phyloP scores from a whole-genome alignment of 345 rosid genomes.

The Diplotaxis tenuifolia region DNA sequence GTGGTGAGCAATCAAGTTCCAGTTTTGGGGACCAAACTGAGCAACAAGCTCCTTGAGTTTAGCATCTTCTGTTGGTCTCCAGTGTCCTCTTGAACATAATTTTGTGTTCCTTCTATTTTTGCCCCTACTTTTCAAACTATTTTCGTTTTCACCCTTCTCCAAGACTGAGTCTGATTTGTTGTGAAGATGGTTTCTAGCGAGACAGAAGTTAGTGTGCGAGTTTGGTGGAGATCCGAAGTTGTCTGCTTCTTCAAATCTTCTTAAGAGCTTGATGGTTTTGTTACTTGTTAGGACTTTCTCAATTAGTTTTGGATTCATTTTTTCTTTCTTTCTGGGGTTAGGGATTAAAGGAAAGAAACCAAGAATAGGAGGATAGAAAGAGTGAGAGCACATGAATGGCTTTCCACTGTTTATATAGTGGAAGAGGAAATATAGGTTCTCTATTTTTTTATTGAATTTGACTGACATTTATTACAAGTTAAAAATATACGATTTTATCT shows the following conservation, averaged over 20 bases:
- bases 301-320: slow-evolving; percentile 25
- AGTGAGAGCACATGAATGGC: slow-evolving; percentile 25
- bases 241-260: slow-evolving; percentile 15
- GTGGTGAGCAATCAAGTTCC: slow-evolving; percentile 89
- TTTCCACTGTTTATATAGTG: slow-evolving; percentile 37
- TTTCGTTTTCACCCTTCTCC: neutral
- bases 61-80: slow-evolving; percentile 93
- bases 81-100: slow-evolving; percentile 67
- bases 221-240: slow-evolving; percentile 30
- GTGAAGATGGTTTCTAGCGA: slow-evolving; percentile 7
- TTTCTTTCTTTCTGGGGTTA: neutral
- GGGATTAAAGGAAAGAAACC: slow-evolving; percentile 14
- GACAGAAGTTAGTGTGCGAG: slow-evolving; percentile 13
- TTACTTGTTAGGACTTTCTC: slow-evolving; percentile 15
- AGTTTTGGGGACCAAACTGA: slow-evolving; percentile 88
- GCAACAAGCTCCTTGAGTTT: slow-evolving; percentile 85
- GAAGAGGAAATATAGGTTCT: slow-evolving; percentile 33
- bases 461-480: slow-evolving; percentile 9
- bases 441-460: slow-evolving; percentile 18
- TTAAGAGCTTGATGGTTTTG: slow-evolving; percentile 11
- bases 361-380: neutral
- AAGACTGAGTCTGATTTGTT: slow-evolving; percentile 27
- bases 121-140: neutral
- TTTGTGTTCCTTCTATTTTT: slow-evolving; percentile 7
- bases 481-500: neutral